Evolutionary conservation across 176 grass and related monocot genomes (phyloP), one percentile per base, ranked within the genome.

Genomic region (Secale cereale): DNA sequence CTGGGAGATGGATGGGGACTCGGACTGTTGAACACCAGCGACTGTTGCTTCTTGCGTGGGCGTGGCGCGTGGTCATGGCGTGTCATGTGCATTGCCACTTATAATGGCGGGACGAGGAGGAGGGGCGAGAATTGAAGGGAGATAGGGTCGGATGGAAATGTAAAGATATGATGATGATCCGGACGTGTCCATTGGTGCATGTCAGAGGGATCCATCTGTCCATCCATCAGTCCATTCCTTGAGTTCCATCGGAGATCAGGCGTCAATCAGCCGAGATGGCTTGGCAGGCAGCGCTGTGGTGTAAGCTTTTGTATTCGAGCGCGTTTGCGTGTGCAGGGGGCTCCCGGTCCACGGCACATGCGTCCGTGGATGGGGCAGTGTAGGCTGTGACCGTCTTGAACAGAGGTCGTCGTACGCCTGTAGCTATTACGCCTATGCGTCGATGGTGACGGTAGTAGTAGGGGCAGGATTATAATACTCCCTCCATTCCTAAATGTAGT

Each of bases 311-410:
- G 86, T 56, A 31, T 75, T 36, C 25, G 22, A 30, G 74, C 39
- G 57, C 59, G 80, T 70, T 83, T 83, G 85, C 69, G 85, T 85
- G 68, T 79, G 76, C 16, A 79, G n/a, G 61, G 82, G 69, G 62
- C 61, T 39, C 82, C 83, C 62, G 50, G n/a, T n/a, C n/a, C n/a
- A n/a, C n/a, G 46, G 45, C 78, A 35, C 2, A 23, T 35, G 59
- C 35, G 7, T 50, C 13, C 37, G 25, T 64, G 25, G 66, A 10
- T 25, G 63, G 28, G 17, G 23, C 17, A 62, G 35, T 37, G 3
- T 52, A 82, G 78, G 7, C 69, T 45, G 25, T 32, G 37, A 6
- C 26, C 56, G 25, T 23, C 70, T 64, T 60, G 52, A 62, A 45
- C n/a, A 60, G 10, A 40, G 70, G 43, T 8, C 50, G n/a, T 28